Evolutionary conservation across 2,329 filamentous ascomycete genomes (phyloP).

Genomic region (Xylariomycetidae sp.): DNA sequence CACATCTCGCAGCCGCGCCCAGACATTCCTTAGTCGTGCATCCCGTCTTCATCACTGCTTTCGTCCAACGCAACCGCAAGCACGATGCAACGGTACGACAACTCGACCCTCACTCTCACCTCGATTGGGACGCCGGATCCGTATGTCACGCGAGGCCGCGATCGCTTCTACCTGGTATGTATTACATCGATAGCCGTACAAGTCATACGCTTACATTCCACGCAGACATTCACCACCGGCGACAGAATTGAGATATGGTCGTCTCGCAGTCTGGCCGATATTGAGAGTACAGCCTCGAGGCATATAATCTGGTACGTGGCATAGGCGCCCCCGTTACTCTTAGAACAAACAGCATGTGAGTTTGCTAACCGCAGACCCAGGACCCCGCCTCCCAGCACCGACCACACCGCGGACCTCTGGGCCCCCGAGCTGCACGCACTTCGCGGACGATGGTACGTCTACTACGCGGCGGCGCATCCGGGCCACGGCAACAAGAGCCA

Average conservation of each 20-base stretch:
- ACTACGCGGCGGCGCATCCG: constrained; percentile 25
- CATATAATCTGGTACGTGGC: constrained; percentile 26
- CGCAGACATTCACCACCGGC: constrained; percentile 27
- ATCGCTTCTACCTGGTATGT: constrained; percentile 23
- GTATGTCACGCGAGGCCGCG: constrained; percentile 19
- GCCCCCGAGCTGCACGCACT: constrained; percentile 27
- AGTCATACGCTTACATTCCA: constrained; percentile 8
- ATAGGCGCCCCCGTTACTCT: neutral
- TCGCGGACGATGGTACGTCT: constrained; percentile 27
- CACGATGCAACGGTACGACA: constrained; percentile 19
- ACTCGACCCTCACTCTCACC: constrained; percentile 25
- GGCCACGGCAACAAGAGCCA: constrained; percentile 25
- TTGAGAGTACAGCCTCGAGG: constrained; percentile 17
- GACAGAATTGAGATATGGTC: constrained; percentile 28
- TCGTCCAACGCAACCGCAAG: too few relatives aligned
- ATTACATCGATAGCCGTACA: neutral
- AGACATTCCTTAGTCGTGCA: too few relatives aligned
- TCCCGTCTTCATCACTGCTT: too few relatives aligned
- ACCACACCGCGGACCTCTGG: constrained; percentile 27
- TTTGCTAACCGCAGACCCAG: constrained; percentile 11
- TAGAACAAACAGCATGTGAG: too few relatives aligned
- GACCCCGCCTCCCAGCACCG: constrained; percentile 23
- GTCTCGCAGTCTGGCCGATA: constrained; percentile 21
- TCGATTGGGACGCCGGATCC: constrained; percentile 25
- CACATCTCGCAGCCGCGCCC: too few relatives aligned